These are phyloP conservation scores for Fraxinus albicans DNA, from an alignment of 305 asterid species.

Conservation along the genomic window DNA sequence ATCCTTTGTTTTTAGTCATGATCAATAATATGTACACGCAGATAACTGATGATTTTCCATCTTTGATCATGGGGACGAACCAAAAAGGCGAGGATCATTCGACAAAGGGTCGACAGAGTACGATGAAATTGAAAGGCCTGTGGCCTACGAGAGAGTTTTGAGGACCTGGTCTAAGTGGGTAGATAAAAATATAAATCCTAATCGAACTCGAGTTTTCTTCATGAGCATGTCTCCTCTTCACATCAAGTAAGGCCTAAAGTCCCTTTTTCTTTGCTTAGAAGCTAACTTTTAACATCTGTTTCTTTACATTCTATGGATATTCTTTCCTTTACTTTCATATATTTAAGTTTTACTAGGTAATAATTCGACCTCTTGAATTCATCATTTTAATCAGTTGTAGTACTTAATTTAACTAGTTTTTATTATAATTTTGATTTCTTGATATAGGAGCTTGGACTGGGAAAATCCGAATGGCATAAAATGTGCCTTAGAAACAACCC, in stretches of 20 bases:
- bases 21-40: not conserved
- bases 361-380: too few species aligned
- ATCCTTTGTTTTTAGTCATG: not conserved
- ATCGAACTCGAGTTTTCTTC: conserved; percentile 70
- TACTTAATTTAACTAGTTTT: too few species aligned
- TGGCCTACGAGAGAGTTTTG: conserved; percentile 72
- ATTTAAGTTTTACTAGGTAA: too few species aligned
- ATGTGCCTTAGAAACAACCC: conserved; percentile 81
- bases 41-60: not conserved
- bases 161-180: conserved; percentile 93
- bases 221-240: conserved; percentile 99
- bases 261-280: conserved; percentile 20
- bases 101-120: conserved; percentile 69
- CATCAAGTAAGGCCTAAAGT: conserved; percentile 55
- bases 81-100: conserved; percentile 76
- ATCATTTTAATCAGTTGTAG: too few species aligned
- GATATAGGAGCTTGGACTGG: conserved; percentile 93
- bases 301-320: too few species aligned
- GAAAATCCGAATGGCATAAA: conserved; percentile 84
- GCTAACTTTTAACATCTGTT: not conserved
- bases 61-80: not conserved
- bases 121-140: conserved; percentile 73
- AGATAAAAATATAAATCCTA: conserved; percentile 59
- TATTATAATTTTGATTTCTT: not conserved
- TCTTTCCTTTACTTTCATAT: not conserved